Evolutionary conservation across 2,329 filamentous ascomycete genomes (phyloP).

Genomic region (Allantophomopsis lycopodina): DNA sequence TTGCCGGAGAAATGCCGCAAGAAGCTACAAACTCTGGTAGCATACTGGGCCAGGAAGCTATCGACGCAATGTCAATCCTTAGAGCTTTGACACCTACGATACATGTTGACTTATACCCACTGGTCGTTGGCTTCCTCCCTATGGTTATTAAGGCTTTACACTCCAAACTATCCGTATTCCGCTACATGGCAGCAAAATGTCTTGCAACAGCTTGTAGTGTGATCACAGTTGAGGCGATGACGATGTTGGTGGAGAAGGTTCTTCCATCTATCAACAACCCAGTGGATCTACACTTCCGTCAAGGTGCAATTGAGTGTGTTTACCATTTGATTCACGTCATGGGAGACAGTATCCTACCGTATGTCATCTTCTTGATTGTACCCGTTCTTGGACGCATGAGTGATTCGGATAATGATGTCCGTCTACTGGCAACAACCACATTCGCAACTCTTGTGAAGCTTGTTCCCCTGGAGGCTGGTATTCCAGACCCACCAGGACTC

Average conservation of each 20-base stretch:
- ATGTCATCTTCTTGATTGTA: constrained; percentile 97
- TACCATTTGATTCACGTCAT: constrained; percentile 98
- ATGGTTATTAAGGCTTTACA: constrained; percentile 79
- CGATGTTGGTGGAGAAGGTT: constrained; percentile 84
- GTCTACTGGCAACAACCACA: constrained; percentile 86
- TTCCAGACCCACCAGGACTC: constrained; percentile 87
- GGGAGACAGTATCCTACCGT: constrained; percentile 90
- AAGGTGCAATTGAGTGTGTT: constrained; percentile 88
- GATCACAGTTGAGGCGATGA: constrained; percentile 91
- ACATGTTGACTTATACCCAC: constrained; percentile 58
- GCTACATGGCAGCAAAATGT: constrained; percentile 95
- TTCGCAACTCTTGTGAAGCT: constrained; percentile 96
- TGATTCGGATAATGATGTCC: constrained; percentile 91
- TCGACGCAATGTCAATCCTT: constrained; percentile 87
- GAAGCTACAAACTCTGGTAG: constrained; percentile 62
- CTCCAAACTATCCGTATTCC: constrained; percentile 78
- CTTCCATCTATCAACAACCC: constrained; percentile 86
- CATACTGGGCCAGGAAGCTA: constrained; percentile 76
- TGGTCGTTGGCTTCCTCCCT: constrained; percentile 73
- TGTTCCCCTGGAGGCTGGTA: constrained; percentile 91
- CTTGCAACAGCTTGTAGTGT: constrained; percentile 95
- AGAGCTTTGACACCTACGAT: constrained; percentile 90
- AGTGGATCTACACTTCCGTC: constrained; percentile 73
- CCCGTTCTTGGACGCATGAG: constrained; percentile 96
- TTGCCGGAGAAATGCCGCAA: constrained; percentile 55